Evolutionary conservation across 2,329 filamentous ascomycete species (phyloP).

Genomic region (Xylaria sp.): DNA sequence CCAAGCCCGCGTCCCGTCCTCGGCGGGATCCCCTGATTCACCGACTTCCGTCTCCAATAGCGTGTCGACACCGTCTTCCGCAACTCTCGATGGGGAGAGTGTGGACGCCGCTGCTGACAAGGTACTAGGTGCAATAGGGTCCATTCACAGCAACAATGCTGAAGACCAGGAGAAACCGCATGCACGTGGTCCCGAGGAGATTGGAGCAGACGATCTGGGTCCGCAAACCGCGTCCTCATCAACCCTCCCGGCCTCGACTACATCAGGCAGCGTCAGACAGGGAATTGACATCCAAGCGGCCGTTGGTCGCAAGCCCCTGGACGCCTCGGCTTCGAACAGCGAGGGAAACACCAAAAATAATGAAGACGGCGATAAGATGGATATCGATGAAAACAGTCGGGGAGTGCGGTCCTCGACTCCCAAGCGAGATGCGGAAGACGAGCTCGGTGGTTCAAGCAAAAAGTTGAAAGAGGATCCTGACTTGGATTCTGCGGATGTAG

Average conservation of each 20-base stretch:
- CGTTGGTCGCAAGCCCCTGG: constrained; percentile 61
- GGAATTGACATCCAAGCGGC: constrained; percentile 70
- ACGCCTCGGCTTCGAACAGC: constrained; percentile 39
- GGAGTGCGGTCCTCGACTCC: constrained; percentile 52
- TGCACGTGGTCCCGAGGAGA: constrained; percentile 82
- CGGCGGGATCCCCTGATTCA: constrained; percentile 36
- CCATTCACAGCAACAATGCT: constrained; percentile 51
- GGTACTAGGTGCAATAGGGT: constrained; percentile 50
- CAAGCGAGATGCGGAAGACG: constrained; percentile 67
- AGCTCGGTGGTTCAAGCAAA: constrained; percentile 58
- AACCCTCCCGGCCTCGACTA: constrained; percentile 51
- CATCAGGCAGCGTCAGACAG: constrained; percentile 57
- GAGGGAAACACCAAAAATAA: constrained; percentile 27
- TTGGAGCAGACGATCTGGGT: constrained; percentile 88
- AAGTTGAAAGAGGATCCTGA: constrained; percentile 58
- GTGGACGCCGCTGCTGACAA: constrained; percentile 46
- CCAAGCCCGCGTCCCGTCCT: constrained; percentile 40
- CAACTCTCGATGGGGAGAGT: constrained; percentile 37
- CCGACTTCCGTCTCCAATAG: constrained; percentile 31
- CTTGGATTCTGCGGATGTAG: constrained; percentile 9
- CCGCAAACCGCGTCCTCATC: constrained; percentile 64
- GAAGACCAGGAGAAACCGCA: constrained; percentile 76
- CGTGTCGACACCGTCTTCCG: constrained; percentile 37
- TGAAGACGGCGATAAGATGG: constrained; percentile 49
- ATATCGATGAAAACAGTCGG: constrained; percentile 42